These are phyloP conservation scores for Dactylellina leptospora DNA, from an alignment of 2,329 filamentous ascomycete species.

Conservation along the genomic window DNA sequence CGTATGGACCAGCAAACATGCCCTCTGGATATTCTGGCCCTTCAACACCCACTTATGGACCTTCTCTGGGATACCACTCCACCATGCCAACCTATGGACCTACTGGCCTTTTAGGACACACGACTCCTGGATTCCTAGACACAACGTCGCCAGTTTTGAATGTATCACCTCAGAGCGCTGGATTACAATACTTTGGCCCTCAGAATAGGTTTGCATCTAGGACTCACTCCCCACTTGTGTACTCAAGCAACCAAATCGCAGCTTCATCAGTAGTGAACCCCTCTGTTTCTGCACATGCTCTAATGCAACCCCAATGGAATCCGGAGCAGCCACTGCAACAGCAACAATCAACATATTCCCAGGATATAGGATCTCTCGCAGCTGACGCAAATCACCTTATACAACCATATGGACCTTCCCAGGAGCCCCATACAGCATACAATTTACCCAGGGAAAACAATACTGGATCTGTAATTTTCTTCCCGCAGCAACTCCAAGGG, in stretches of 20 bases:
- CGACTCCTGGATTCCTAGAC: constrained; percentile 28
- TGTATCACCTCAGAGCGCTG: constrained; percentile 27
- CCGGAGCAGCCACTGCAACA: no score
- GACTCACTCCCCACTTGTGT: constrained; percentile 43
- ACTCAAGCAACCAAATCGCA: constrained; percentile 5
- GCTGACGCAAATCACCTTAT: constrained; percentile 9
- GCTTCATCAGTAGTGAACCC: constrained; percentile 6
- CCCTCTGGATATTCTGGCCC: constrained; percentile 37
- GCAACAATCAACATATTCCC: constrained; percentile 17
- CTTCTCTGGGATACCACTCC: constrained; percentile 25
- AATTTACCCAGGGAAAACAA: constrained; percentile 37
- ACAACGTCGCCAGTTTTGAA: constrained; percentile 33
- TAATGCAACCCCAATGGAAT: constrained; percentile 30
- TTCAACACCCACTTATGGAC: constrained; percentile 19
- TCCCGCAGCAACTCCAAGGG: constrained; percentile 6
- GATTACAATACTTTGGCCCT: constrained; percentile 30
- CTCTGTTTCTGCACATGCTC: background rate
- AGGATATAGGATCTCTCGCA: constrained; percentile 19
- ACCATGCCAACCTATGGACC: constrained; percentile 31
- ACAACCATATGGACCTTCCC: constrained; percentile 14
- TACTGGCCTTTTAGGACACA: constrained; percentile 20
- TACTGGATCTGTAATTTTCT: constrained; percentile 19
- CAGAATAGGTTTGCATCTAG: constrained; percentile 18
- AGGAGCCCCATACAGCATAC: constrained; percentile 32
- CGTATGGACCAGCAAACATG: constrained; percentile 30